A percentile compares a stretch with the other conserved stretches of the same genome.
phyloP scores from a whole-genome alignment of 768 basidiomycete species.

The Scleroderma citrinum region DNA sequence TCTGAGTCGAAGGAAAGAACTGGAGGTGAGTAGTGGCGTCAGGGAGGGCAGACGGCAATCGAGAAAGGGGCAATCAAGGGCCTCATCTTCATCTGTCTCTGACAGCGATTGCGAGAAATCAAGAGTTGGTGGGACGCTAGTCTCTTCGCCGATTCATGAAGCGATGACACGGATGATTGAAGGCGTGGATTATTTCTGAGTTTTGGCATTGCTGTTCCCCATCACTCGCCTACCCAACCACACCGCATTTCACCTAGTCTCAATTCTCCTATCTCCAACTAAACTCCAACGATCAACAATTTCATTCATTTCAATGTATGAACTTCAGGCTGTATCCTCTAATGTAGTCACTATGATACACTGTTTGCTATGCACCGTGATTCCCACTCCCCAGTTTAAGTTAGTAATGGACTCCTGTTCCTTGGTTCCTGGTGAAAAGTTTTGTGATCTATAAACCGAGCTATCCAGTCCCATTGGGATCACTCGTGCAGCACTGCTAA shows the following conservation, averaged over 20 bases:
- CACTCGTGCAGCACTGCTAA: no score
- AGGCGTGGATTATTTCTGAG: constrained; percentile 30
- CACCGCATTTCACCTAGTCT: constrained; percentile 13
- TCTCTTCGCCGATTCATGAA: not conserved
- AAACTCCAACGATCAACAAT: no score
- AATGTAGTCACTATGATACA: no score
- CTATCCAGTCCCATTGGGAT: no score
- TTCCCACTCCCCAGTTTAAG: no score
- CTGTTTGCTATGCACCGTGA: no score
- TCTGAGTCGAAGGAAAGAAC: not conserved
- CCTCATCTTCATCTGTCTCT: not conserved
- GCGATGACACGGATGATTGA: constrained; percentile 17
- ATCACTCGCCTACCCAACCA: not conserved
- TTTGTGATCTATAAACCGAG: no score
- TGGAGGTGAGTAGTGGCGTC: not conserved
- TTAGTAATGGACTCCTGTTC: no score
- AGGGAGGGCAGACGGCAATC: not conserved
- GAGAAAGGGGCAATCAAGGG: not conserved
- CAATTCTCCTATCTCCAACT: not conserved
- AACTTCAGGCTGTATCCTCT: no score
- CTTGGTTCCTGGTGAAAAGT: no score
- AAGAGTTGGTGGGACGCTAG: not conserved
- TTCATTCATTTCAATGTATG: no score
- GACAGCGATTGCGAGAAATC: constrained; percentile 3
- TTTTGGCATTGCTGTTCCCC: no score